Base-by-base conservation (phyloP, 495 filamentous ascomycete genomes). In the Talaromyces thailandensis region DNA sequence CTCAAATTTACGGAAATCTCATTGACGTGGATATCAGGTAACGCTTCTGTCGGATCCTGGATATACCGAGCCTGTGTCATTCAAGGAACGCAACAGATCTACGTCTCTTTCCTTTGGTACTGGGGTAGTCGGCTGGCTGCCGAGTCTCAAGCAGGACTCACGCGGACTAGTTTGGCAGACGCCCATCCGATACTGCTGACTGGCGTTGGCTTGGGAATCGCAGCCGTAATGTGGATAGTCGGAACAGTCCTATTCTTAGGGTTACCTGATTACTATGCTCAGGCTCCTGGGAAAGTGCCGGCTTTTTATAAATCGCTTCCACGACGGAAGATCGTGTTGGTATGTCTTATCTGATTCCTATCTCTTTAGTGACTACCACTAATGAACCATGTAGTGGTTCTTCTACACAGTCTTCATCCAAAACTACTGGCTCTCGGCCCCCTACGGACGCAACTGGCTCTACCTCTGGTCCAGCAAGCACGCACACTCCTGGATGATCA, bases 401-500 rank as follows among this genome's bases (percentile, higher is more conserved):
- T 69, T 67, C 58, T 69, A 64, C 69, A 73, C 79, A 60, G 81
- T 88, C 64, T 68, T 88, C 65, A 69, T 89, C 25, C 86, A 88
- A 71, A 89, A 89, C 68, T 88, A 81, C 77, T 88, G 77, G 74
- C 81, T 88, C 31, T 79, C 81, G 8, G 73, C 82, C 1, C 82
- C 80, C 40, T 85, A 85, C 69, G 84, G 85, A 57, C 80, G 84
- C 48, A 85, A 82, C 68, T 88, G 85, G 85, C 68, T 71, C 18
- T 88, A 82, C 69, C 78, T 88, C 48, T 88, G 81, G 74, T 71
- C 72, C 7, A 77, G 79, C 45, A 66, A 78, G 40, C 77, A 82
- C 67, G 77, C 79, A 1, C 78, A 80, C 6, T 63, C 75, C 21
- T 88, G 82, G 81, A 68, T 73, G 23, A 74, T 87, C 58, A 68